Percentiles rank a stretch among this genome's conserved stretches.
Evolutionary conservation across 2,329 filamentous ascomycete species (phyloP).

Genomic region (Dothistroma pini): DNA sequence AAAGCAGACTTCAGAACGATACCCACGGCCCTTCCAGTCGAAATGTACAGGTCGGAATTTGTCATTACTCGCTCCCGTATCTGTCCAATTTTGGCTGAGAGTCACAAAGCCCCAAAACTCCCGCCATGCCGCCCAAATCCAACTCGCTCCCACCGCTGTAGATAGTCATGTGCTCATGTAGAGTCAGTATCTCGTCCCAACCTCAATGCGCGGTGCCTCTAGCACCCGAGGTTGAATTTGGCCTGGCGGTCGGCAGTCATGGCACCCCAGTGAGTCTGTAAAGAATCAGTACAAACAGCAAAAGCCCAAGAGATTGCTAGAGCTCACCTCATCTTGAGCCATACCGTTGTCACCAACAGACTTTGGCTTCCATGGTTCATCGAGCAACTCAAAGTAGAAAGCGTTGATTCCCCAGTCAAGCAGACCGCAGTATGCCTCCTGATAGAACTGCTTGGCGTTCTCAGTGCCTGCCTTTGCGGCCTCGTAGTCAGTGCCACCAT

Average conservation of each 20-base stretch:
- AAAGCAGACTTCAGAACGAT: not conserved
- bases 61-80: not conserved
- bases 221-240: slow-evolving; percentile 25
- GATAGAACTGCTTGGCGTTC: slow-evolving; percentile 60
- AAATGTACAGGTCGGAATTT: not conserved
- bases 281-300: slow-evolving; percentile 40
- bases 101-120: not conserved
- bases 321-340: slow-evolving; percentile 35
- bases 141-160: not conserved
- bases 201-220: not conserved
- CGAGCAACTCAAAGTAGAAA: slow-evolving; percentile 72
- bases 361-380: slow-evolving; percentile 65
- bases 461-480: slow-evolving; percentile 56
- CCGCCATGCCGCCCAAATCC: not conserved
- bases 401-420: slow-evolving; percentile 64
- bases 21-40: not conserved
- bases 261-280: slow-evolving; percentile 61
- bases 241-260: slow-evolving; percentile 48
- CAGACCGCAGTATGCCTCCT: slow-evolving; percentile 60
- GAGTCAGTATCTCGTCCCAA: not conserved
- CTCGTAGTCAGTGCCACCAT: slow-evolving; percentile 59
- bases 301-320: slow-evolving; percentile 20
- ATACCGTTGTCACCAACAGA: slow-evolving; percentile 61
- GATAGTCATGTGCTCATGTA: not conserved
- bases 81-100: not conserved